phyloP scores from a whole-genome alignment of 257 asterid genomes.

The Penstemon newberryi region DNA sequence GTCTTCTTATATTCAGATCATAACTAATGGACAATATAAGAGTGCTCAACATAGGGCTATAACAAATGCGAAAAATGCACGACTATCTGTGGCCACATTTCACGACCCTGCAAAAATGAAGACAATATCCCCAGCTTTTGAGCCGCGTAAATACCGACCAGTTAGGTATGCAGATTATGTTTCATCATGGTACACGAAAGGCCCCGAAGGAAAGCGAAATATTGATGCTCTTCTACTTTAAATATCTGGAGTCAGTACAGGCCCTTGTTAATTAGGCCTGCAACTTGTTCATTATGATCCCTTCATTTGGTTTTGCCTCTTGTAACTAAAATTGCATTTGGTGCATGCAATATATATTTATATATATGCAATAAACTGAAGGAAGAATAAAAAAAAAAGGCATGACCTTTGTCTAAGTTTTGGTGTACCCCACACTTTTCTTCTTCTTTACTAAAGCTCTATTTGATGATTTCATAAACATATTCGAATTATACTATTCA shows the following conservation, averaged over 20 bases:
- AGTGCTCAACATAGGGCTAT: constrained; percentile 83
- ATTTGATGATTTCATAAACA: not conserved
- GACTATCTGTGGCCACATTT: constrained; percentile 87
- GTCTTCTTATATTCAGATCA: constrained; percentile 44
- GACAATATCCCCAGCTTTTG: constrained; percentile 51
- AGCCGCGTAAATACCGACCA: constrained; percentile 58
- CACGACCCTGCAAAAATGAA: constrained; percentile 81
- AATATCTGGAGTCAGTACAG: not conserved
- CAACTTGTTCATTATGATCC: not conserved
- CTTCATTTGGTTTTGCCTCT: not conserved
- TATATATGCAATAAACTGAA: not conserved
- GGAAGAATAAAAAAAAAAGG: not conserved
- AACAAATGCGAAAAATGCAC: constrained; percentile 58
- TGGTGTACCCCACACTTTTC: constrained; percentile 17
- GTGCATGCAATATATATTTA: not conserved
- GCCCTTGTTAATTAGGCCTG: not conserved
- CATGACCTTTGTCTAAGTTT: constrained; percentile 20
- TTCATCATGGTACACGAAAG: constrained; percentile 83
- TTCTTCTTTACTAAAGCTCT: constrained; percentile 6
- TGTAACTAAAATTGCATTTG: not conserved
- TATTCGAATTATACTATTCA: no score
- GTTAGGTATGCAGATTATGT: constrained; percentile 76
- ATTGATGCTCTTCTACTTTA: constrained; percentile 68
- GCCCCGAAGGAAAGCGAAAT: constrained; percentile 85
- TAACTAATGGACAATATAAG: constrained; percentile 75